phyloP scores from a whole-genome alignment of 2,329 filamentous ascomycete genomes.

The Pseudogymnoascus verrucosus region DNA sequence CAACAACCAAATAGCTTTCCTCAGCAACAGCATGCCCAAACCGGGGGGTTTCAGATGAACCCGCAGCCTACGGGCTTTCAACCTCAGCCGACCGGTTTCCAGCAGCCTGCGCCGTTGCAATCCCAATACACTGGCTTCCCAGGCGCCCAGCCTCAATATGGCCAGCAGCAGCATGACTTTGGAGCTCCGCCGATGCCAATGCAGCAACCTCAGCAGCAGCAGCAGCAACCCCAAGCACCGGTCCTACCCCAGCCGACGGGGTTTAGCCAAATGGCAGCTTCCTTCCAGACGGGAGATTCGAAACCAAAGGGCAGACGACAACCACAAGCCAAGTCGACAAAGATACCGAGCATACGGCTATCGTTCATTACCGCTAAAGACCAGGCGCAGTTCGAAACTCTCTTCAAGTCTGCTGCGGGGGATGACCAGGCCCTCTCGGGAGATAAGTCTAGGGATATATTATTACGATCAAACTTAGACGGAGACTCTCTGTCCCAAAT shows the following conservation, averaged over 20 bases:
- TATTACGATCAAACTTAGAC: conserved; percentile 80
- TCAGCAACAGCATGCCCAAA: conserved; percentile 31
- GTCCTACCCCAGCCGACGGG: conserved; percentile 59
- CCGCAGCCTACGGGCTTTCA: conserved; percentile 28
- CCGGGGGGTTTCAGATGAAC: conserved; percentile 12
- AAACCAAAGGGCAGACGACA: conserved; percentile 39
- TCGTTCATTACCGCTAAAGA: conserved; percentile 95
- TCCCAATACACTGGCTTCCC: conserved; percentile 56
- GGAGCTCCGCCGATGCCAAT: conserved; percentile 28
- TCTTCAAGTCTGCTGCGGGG: conserved; percentile 93
- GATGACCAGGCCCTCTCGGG: conserved; percentile 78
- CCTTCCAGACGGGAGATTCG: conserved; percentile 46
- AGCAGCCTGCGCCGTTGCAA: conserved; percentile 41
- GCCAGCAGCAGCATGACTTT: conserved; percentile 38
- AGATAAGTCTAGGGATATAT: conserved; percentile 83
- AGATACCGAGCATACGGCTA: conserved; percentile 87
- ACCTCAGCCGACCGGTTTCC: conserved; percentile 53
- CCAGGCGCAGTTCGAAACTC: conserved; percentile 92
- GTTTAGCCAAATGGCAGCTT: conserved; percentile 59
- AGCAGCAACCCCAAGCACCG: conserved; percentile 49
- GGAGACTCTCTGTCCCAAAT: conserved; percentile 86
- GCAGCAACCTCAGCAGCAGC: conserved; percentile 41
- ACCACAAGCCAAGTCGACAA: conserved; percentile 53
- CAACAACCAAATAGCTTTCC: conserved; percentile 22
- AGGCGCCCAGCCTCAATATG: conserved; percentile 32